Conservation (phyloP, 495 filamentous ascomycete species). For the Talaromyces nanjingensis region DNA sequence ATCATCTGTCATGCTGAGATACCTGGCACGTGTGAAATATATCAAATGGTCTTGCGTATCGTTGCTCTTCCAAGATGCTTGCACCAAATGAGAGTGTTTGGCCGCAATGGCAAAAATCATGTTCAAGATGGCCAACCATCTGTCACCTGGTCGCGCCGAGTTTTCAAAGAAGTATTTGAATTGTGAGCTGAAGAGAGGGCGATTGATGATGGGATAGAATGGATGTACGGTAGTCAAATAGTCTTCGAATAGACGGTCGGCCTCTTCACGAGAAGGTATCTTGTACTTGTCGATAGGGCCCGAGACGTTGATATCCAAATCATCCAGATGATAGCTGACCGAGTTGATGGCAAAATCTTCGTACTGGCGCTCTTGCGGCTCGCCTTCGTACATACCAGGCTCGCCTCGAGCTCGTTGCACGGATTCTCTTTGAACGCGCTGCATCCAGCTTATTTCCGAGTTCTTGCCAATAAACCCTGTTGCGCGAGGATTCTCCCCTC, state of each 20-base stretch:
- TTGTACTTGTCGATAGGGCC: constrained; percentile 44
- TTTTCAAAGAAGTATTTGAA: constrained; percentile 39
- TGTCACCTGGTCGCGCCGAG: constrained; percentile 33
- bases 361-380: constrained; percentile 13
- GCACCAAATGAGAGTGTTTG: constrained; percentile 48
- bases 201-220: constrained; percentile 54
- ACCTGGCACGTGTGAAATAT: constrained; percentile 55
- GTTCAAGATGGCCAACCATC: constrained; percentile 59
- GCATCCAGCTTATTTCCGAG: constrained; percentile 59
- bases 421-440: constrained; percentile 34
- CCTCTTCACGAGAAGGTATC: constrained; percentile 46
- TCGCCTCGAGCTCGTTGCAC: constrained; percentile 27
- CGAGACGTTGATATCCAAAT: constrained; percentile 41
- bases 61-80: constrained; percentile 41
- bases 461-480: constrained; percentile 62
- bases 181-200: constrained; percentile 36
- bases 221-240: constrained; percentile 56
- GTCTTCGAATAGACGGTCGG: constrained; percentile 47
- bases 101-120: constrained; percentile 60
- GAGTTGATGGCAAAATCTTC: constrained; percentile 31
- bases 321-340: constrained; percentile 54
- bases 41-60: constrained; percentile 49
- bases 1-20: constrained; percentile 48
- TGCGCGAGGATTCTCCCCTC: constrained; percentile 37
- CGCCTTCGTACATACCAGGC: constrained; percentile 25